A percentile compares a stretch with the other conserved stretches of the same genome.
Conservation (phyloP, 371 early-diverging fungal genomes). For the Capillidium rhysosporum region DNA sequence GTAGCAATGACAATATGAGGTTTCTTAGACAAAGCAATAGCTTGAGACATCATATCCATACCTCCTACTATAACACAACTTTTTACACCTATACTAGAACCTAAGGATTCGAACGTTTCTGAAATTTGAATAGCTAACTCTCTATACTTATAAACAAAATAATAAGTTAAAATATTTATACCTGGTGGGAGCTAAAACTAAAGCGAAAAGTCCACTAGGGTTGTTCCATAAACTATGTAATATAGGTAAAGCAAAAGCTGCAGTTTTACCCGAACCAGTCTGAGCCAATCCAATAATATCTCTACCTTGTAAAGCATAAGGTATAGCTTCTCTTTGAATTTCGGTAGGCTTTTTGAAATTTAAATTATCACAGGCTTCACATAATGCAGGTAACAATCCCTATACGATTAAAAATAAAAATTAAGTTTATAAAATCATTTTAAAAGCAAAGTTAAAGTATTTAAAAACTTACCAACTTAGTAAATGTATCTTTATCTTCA, state of each 20-base stretch:
- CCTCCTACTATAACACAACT: constrained; percentile 93
- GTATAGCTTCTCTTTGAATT: constrained; percentile 81
- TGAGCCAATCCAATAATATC: constrained; percentile 95
- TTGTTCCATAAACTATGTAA: constrained; percentile 77
- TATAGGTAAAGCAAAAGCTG: constrained; percentile 93
- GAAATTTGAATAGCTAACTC: constrained; percentile 91
- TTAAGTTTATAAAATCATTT: too few species aligned
- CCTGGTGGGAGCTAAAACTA: constrained; percentile 95
- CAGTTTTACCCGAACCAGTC: constrained; percentile 97
- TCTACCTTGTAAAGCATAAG: constrained; percentile 62
- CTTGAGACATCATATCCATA: constrained; percentile 90
- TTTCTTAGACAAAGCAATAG: constrained; percentile 80
- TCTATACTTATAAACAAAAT: constrained; percentile 17
- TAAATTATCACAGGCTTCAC: constrained; percentile 72
- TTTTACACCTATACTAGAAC: constrained; percentile 81
- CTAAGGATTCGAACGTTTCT: constrained; percentile 84
- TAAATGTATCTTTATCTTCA: too few species aligned
- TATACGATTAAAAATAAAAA: constrained; percentile 7
- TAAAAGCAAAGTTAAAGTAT: too few species aligned
- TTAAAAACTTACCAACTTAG: too few species aligned
- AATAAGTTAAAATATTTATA: constrained; percentile 12
- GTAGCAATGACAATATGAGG: constrained; percentile 95
- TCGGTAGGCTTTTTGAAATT: constrained; percentile 83
- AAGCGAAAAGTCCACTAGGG: constrained; percentile 80
- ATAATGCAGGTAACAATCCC: constrained; percentile 69